Evolutionary conservation across 345 rosid genomes (phyloP).

Genomic region (Tarenaya hassleriana): DNA sequence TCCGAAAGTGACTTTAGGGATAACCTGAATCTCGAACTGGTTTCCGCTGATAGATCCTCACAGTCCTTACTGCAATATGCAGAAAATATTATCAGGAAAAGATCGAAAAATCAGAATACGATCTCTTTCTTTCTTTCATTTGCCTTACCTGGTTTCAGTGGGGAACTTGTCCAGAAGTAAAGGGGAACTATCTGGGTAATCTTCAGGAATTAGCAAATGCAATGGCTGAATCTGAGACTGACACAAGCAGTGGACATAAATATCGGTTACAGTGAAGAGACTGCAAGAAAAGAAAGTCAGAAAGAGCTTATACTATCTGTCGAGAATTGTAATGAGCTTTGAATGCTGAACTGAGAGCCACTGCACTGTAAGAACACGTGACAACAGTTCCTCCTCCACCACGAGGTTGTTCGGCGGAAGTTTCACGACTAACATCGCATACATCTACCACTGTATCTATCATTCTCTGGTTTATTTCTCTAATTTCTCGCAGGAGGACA

Average conservation of each 20-base stretch:
- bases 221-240: slow-evolving; percentile 83
- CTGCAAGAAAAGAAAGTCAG: too few species aligned
- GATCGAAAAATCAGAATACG: too few species aligned
- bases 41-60: slow-evolving; percentile 63
- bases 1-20: slow-evolving; percentile 57
- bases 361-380: slow-evolving; percentile 65
- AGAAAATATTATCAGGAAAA: too few species aligned
- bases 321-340: slow-evolving; percentile 57
- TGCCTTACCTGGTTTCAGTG: slow-evolving; percentile 66
- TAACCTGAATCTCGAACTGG: slow-evolving; percentile 56
- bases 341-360: slow-evolving; percentile 62
- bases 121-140: too few species aligned
- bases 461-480: slow-evolving; percentile 71
- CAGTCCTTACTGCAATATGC: slow-evolving; percentile 70
- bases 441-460: slow-evolving; percentile 76
- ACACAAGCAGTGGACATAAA: slow-evolving; percentile 19
- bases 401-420: slow-evolving; percentile 42
- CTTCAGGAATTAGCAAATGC: slow-evolving; percentile 62
- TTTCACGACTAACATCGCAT: slow-evolving; percentile 58
- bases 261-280: too few species aligned
- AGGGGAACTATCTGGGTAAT: slow-evolving; percentile 77
- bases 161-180: slow-evolving; percentile 69
- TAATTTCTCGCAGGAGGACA: slow-evolving; percentile 66
- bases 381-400: slow-evolving; percentile 72
- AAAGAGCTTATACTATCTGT: too few species aligned